phyloP scores from a whole-genome alignment of 768 basidiomycete species.

The Macrolepiota fuliginosa region DNA sequence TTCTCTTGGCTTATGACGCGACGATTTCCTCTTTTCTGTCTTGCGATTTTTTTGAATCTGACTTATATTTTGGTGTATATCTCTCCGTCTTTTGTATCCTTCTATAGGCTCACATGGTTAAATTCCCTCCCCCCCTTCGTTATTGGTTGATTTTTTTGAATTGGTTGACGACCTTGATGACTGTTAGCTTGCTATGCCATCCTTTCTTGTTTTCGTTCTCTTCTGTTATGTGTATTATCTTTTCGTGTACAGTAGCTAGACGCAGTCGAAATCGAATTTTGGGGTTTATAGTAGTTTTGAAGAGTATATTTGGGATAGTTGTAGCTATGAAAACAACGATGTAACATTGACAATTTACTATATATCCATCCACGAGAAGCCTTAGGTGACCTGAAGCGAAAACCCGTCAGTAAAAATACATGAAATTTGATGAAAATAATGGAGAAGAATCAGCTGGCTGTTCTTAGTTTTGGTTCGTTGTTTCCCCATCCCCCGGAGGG shows the following conservation, averaged over 20 bases:
- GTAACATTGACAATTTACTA: neutral
- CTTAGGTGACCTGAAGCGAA: neutral
- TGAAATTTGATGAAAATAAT: neutral
- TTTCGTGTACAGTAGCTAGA: conserved; percentile 6
- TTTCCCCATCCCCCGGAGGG: conserved; percentile 44
- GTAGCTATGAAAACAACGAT: neutral
- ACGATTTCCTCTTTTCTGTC: neutral
- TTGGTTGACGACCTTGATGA: neutral
- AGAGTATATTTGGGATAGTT: conserved; percentile 2
- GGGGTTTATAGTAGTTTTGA: neutral
- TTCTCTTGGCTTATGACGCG: neutral
- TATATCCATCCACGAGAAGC: neutral
- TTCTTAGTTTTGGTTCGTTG: conserved; percentile 53
- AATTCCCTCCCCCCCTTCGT: neutral
- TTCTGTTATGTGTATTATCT: conserved; percentile 6
- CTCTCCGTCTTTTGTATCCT: neutral
- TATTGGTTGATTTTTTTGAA: neutral
- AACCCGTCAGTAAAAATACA: conserved; percentile 7
- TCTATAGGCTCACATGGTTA: neutral
- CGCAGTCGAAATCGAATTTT: neutral
- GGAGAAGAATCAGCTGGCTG: conserved; percentile 51
- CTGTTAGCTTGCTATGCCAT: neutral
- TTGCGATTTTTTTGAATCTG: neutral
- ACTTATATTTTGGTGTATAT: neutral
- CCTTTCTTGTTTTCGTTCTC: neutral